These are phyloP conservation scores for Calonectria pseudoturangicola DNA, from an alignment of 2,329 filamentous ascomycete genomes.

Conservation along the genomic window DNA sequence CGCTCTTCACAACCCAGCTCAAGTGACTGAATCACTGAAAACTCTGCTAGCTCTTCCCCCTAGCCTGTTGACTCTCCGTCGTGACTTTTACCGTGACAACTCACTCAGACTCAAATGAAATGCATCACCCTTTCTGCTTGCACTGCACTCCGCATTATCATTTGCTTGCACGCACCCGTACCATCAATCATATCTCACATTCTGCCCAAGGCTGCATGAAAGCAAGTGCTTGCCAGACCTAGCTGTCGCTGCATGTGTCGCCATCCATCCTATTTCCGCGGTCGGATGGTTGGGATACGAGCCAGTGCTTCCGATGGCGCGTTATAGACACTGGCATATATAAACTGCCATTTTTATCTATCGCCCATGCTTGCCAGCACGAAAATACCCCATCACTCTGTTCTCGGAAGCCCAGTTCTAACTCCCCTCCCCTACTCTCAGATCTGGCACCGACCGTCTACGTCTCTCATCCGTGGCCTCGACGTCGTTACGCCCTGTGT, in stretches of 20 bases:
- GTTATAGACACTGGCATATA: not conserved
- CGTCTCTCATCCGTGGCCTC: conserved; percentile 50
- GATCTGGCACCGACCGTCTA: conserved; percentile 48
- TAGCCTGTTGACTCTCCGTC: conserved; percentile 37
- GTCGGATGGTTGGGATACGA: conserved; percentile 4
- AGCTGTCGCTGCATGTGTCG: not conserved
- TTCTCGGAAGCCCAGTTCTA: conserved; percentile 45
- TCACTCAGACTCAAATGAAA: conserved; percentile 36
- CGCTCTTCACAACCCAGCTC: conserved; percentile 37
- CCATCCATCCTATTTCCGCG: not conserved
- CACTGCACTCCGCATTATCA: not conserved
- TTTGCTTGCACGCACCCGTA: conserved; percentile 10
- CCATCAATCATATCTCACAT: not conserved
- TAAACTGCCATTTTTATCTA: not conserved
- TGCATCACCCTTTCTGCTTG: conserved; percentile 11
- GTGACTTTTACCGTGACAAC: conserved; percentile 42
- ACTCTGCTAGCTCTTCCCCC: conserved; percentile 26
- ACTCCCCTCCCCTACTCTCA: conserved; percentile 48
- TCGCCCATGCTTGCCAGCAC: not conserved
- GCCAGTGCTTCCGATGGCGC: not conserved
- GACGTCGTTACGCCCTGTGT: conserved; percentile 44
- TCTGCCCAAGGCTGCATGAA: conserved; percentile 1
- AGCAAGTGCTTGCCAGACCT: conserved; percentile 25
- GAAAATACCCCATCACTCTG: conserved; percentile 1
- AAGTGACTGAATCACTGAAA: conserved; percentile 53